Percentiles rank a stretch among this genome's conserved stretches.
phyloP scores from a whole-genome alignment of 371 early-diverging fungal genomes.

The Dinochytrium kinnereticum region DNA sequence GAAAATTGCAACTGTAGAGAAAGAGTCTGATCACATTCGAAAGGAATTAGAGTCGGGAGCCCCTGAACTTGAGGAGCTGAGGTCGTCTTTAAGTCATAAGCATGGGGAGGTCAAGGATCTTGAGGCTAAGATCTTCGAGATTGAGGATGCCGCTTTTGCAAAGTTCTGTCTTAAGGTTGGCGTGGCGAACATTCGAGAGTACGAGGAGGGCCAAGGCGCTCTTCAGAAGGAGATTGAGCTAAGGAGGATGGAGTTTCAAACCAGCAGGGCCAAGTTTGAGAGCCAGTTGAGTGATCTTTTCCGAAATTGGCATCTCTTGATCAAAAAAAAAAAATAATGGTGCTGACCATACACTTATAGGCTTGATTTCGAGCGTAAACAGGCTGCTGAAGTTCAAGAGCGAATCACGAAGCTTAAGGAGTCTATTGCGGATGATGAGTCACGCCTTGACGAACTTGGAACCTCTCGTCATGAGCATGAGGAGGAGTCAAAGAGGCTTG shows the following conservation, averaged over 20 bases:
- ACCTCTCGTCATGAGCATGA: constrained; percentile 26
- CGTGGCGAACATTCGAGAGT: constrained; percentile 81
- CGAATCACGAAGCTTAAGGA: constrained; percentile 61
- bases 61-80: not conserved
- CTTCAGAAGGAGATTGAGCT: constrained; percentile 74
- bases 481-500: constrained; percentile 17
- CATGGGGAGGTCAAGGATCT: constrained; percentile 57
- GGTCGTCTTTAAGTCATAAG: constrained; percentile 1
- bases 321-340: too few species aligned
- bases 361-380: constrained; percentile 75
- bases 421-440: constrained; percentile 39
- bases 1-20: constrained; percentile 37
- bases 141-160: constrained; percentile 78
- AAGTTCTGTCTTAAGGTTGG: constrained; percentile 75
- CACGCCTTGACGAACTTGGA: constrained; percentile 43
- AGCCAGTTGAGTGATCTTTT: constrained; percentile 40
- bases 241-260: constrained; percentile 72
- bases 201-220: constrained; percentile 75
- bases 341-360: too few species aligned
- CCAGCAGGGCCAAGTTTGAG: constrained; percentile 73
- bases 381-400: constrained; percentile 66
- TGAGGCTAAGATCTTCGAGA: constrained; percentile 59
- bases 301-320: too few species aligned
- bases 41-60: constrained; percentile 3
- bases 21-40: constrained; percentile 42